Percentiles rank a stretch among this genome's conserved stretches.
phyloP scores from a whole-genome alignment of 148 eudicot species.

The Heliamphora exappendiculata region DNA sequence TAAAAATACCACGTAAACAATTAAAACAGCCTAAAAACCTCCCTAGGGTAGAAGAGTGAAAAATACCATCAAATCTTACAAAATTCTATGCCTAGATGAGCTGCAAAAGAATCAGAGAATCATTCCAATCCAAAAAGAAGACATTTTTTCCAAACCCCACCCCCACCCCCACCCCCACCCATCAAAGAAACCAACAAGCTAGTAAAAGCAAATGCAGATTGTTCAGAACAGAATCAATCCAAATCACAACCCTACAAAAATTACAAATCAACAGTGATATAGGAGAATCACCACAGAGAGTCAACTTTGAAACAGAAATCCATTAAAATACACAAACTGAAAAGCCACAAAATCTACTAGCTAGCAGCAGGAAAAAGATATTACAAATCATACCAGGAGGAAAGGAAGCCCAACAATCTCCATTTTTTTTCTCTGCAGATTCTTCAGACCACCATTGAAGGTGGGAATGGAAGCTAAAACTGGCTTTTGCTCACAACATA shows the following conservation, averaged over 20 bases:
- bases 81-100: not conserved
- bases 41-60: no score
- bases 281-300: not conserved
- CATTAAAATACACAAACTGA: not conserved
- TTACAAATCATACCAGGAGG: not conserved
- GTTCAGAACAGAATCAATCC: not conserved
- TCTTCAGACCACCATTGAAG: not conserved
- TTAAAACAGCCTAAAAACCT: no score
- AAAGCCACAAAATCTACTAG: conserved; percentile 5
- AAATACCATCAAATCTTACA: no score
- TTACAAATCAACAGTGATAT: not conserved
- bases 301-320: not conserved
- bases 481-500: conserved; percentile 16
- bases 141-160: not conserved
- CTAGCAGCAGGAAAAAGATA: not conserved
- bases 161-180: not conserved
- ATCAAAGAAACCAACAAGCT: not conserved
- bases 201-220: not conserved
- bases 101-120: no score
- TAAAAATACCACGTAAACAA: no score
- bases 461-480: not conserved
- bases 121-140: not conserved
- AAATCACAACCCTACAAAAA: not conserved
- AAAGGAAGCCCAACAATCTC: not conserved
- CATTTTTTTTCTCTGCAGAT: not conserved